phyloP scores from a whole-genome alignment of 83 land plant genomes.

The Picea abies region DNA sequence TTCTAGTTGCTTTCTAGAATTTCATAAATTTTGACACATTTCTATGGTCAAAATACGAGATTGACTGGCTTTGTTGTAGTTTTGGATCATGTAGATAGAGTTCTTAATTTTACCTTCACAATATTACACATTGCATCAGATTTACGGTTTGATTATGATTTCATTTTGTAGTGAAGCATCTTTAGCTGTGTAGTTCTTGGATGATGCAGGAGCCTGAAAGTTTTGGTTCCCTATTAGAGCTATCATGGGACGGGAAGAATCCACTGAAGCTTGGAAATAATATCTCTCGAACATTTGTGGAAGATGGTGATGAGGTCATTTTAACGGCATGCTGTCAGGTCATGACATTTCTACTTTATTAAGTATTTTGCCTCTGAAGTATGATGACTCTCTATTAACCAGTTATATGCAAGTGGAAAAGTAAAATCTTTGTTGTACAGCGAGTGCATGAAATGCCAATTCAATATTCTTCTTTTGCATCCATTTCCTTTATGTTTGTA shows the following conservation, averaged over 20 bases:
- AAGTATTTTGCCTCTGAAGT: no score
- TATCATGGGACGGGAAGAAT: constrained; percentile 77
- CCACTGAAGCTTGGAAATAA: constrained; percentile 62
- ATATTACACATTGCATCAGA: background rate
- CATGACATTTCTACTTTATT: background rate
- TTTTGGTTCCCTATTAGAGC: constrained; percentile 84
- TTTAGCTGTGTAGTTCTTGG: background rate
- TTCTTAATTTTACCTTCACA: background rate
- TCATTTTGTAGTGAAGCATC: background rate
- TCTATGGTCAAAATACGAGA: background rate
- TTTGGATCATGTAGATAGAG: no score
- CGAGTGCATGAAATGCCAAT: no score
- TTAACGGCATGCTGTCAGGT: constrained; percentile 92
- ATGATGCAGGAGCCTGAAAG: constrained; percentile 71
- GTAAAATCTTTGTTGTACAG: no score
- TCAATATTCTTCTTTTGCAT: no score
- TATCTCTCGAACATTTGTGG: constrained; percentile 61
- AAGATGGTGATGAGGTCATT: constrained; percentile 97
- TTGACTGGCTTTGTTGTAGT: background rate
- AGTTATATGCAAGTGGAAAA: no score
- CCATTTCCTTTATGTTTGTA: no score
- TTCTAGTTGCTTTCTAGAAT: background rate
- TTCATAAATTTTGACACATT: background rate
- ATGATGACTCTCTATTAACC: no score
- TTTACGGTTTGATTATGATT: background rate